Percentiles rank a stretch among this genome's conserved stretches.
Evolutionary conservation across 2,329 filamentous ascomycete species (phyloP).

Genomic region (Spiromastix sp.): DNA sequence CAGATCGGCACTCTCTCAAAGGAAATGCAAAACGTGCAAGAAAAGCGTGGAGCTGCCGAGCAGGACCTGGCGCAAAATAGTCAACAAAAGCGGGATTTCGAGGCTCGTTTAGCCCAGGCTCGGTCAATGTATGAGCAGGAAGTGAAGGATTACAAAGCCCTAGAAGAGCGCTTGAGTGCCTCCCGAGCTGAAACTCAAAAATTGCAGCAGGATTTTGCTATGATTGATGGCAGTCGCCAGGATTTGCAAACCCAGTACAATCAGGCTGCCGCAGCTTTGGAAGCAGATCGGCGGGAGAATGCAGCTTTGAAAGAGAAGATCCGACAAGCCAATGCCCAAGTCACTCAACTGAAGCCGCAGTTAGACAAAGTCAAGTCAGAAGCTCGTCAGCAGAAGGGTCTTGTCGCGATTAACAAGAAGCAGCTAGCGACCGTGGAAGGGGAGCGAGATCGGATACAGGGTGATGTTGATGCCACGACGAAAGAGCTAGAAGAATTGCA

Average conservation of each 20-base stretch:
- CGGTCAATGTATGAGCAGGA: conserved; percentile 88
- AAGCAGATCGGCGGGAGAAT: conserved; percentile 85
- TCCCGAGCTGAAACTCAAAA: conserved; percentile 75
- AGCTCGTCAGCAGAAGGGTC: conserved; percentile 86
- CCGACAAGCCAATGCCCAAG: conserved; percentile 67
- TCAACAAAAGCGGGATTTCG: conserved; percentile 86
- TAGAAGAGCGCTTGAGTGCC: conserved; percentile 71
- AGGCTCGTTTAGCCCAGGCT: conserved; percentile 76
- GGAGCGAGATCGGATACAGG: conserved; percentile 78
- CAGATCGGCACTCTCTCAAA: conserved; percentile 84
- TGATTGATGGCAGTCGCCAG: conserved; percentile 68
- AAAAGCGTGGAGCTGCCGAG: conserved; percentile 67
- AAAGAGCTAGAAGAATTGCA: conserved; percentile 52
- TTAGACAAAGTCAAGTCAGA: conserved; percentile 90
- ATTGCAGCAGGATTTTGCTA: conserved; percentile 70
- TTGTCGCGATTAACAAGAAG: conserved; percentile 98
- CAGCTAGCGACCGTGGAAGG: conserved; percentile 81
- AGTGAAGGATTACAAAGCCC: conserved; percentile 68
- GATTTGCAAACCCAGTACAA: conserved; percentile 77
- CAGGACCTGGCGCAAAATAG: conserved; percentile 71
- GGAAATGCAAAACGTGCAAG: conserved; percentile 89
- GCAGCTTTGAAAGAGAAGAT: conserved; percentile 77
- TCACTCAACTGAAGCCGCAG: conserved; percentile 74
- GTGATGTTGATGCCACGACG: conserved; percentile 60
- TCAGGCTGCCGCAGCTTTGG: conserved; percentile 61